Conservation (phyloP, 73 alveolate genomes). For the Tetrahymena thermophila region DNA sequence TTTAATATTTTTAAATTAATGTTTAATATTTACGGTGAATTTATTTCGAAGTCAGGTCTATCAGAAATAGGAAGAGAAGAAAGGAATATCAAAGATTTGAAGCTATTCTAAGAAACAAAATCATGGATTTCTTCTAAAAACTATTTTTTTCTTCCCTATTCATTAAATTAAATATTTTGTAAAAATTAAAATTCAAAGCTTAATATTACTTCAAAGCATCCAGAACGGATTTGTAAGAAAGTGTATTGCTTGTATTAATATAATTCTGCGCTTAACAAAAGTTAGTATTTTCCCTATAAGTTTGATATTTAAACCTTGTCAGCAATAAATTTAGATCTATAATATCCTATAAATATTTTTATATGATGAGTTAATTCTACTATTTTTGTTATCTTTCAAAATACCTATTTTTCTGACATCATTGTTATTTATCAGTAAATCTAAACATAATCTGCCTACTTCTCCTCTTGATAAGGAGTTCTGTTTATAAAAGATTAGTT, state of each 20-base stretch:
- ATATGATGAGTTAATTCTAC: too few relatives aligned
- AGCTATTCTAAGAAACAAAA: neutral
- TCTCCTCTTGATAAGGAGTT: neutral
- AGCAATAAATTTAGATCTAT: neutral
- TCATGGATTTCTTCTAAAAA: neutral
- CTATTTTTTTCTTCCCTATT: neutral
- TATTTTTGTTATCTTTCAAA: neutral
- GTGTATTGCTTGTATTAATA: neutral
- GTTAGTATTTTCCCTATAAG: neutral
- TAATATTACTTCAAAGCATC: neutral
- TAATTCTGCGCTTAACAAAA: neutral
- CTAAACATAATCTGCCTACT: neutral
- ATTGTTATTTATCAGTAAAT: neutral
- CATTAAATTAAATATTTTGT: neutral
- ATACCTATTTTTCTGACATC: neutral
- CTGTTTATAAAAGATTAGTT: neutral
- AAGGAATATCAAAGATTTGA: neutral
- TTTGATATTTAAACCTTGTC: neutral
- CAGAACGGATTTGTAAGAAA: neutral
- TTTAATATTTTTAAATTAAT: neutral
- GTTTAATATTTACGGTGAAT: neutral
- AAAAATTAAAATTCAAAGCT: neutral
- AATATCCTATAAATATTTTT: neutral
- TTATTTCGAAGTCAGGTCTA: neutral
- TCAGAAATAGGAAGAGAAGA: neutral